Evolutionary conservation across 2,329 filamentous ascomycete species (phyloP).

Genomic region (Thelonectria blattea): DNA sequence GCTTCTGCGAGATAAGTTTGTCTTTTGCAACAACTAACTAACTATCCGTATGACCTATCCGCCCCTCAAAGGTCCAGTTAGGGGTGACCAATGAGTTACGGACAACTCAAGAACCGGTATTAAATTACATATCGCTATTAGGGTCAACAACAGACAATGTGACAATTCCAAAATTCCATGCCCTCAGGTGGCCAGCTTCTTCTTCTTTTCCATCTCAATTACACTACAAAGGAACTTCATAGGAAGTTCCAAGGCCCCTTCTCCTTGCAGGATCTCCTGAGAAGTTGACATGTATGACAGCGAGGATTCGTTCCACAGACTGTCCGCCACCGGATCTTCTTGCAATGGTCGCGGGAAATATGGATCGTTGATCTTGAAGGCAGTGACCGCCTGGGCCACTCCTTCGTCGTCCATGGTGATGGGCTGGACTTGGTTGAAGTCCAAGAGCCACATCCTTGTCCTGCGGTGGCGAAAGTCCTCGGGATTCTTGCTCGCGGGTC

Average conservation of each 20-base stretch:
- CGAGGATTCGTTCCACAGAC: background rate
- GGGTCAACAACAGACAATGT: too few species aligned
- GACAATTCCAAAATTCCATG: too few species aligned
- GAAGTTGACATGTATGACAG: background rate
- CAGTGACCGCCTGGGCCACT: conserved; percentile 28
- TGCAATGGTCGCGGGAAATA: conserved; percentile 30
- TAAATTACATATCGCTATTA: too few species aligned
- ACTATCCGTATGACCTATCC: too few species aligned
- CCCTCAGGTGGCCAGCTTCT: background rate
- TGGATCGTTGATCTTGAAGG: conserved; percentile 31
- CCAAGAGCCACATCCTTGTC: conserved; percentile 39
- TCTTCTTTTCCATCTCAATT: background rate
- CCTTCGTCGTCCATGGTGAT: conserved; percentile 33
- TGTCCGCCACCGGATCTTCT: background rate
- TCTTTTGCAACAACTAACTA: too few species aligned
- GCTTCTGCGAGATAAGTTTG: too few species aligned
- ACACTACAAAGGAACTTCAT: background rate
- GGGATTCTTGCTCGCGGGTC: background rate
- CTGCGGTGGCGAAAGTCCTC: conserved; percentile 21
- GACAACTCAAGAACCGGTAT: too few species aligned
- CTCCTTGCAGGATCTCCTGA: background rate
- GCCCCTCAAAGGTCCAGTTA: background rate
- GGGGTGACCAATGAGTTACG: background rate
- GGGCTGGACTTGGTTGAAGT: conserved; percentile 40
- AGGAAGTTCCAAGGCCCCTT: background rate